Evolutionary conservation across 1,284 basidiomycete genomes (phyloP).

Genomic region (Sporisorium graminicola): DNA sequence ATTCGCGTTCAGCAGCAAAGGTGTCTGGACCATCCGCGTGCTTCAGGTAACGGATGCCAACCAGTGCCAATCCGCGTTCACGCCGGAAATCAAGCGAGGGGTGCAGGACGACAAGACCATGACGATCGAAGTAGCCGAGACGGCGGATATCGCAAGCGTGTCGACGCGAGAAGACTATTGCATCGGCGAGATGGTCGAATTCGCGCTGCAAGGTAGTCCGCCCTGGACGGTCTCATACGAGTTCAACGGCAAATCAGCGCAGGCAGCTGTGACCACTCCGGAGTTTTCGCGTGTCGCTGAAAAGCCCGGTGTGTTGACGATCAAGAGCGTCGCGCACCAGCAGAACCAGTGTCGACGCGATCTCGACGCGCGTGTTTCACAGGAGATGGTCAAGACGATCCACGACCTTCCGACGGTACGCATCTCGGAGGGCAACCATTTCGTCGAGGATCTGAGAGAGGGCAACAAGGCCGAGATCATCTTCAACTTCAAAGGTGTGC

Average conservation of each 20-base stretch:
- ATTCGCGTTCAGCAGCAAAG: constrained; percentile 81
- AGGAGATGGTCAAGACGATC: constrained; percentile 77
- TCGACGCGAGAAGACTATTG: constrained; percentile 85
- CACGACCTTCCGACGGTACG: constrained; percentile 87
- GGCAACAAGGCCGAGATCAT: constrained; percentile 84
- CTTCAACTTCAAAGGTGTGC: constrained; percentile 87
- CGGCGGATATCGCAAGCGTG: constrained; percentile 88
- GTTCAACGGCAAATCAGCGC: constrained; percentile 81
- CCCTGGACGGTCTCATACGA: constrained; percentile 94
- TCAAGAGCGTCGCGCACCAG: constrained; percentile 87
- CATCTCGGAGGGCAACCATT: constrained; percentile 84
- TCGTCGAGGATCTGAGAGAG: constrained; percentile 88
- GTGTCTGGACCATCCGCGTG: constrained; percentile 75
- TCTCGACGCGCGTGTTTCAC: constrained; percentile 70
- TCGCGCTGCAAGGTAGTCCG: constrained; percentile 92
- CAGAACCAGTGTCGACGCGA: constrained; percentile 68
- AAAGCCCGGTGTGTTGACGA: constrained; percentile 82
- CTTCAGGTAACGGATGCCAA: constrained; percentile 57
- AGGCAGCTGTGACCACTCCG: constrained; percentile 81
- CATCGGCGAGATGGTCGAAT: constrained; percentile 89
- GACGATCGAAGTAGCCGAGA: constrained; percentile 84
- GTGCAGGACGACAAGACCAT: constrained; percentile 24
- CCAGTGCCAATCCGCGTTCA: constrained; percentile 40
- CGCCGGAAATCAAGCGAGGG: constrained; percentile 12
- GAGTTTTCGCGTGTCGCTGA: constrained; percentile 87